These are phyloP conservation scores for Zhuliangozyma blackwelliae DNA, from an alignment of 1,139 yeast genomes.

Conservation along the genomic window DNA sequence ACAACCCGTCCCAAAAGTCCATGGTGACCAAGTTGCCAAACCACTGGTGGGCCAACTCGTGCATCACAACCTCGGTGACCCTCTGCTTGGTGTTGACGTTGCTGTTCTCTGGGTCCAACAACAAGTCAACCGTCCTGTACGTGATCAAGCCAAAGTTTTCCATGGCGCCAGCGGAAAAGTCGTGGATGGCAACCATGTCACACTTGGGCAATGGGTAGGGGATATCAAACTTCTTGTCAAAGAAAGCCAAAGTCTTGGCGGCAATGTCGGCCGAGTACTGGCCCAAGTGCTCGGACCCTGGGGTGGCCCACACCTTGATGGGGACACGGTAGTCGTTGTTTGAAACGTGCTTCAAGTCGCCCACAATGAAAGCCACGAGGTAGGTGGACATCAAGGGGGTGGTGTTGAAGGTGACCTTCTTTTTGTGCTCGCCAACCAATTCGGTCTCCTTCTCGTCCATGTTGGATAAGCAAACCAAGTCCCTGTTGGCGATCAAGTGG, in stretches of 20 bases:
- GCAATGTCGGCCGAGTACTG: conserved; percentile 48
- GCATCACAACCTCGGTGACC: conserved; percentile 57
- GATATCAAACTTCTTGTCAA: conserved; percentile 49
- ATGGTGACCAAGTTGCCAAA: conserved; percentile 87
- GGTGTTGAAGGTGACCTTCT: conserved; percentile 43
- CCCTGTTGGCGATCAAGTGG: conserved; percentile 53
- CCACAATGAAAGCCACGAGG: conserved; percentile 73
- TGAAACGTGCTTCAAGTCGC: conserved; percentile 72
- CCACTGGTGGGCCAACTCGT: conserved; percentile 80
- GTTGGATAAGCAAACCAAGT: conserved; percentile 69
- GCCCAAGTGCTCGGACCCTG: conserved; percentile 49
- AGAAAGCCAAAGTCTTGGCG: conserved; percentile 48
- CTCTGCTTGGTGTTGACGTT: conserved; percentile 44
- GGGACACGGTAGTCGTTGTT: conserved; percentile 61
- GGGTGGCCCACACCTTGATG: conserved; percentile 51
- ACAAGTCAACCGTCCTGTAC: conserved; percentile 51
- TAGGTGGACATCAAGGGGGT: conserved; percentile 80
- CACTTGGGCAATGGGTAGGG: conserved; percentile 59
- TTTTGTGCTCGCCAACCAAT: conserved; percentile 40
- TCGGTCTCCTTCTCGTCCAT: conserved; percentile 64
- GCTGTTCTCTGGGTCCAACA: conserved; percentile 43
- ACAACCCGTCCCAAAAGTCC: conserved; percentile 94
- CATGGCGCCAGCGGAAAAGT: conserved; percentile 60
- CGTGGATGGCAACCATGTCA: conserved; percentile 55
- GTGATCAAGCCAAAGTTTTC: conserved; percentile 59